Base-by-base conservation (phyloP, 306 rosid genomes). In the Gastrolobium villosum region DNA sequence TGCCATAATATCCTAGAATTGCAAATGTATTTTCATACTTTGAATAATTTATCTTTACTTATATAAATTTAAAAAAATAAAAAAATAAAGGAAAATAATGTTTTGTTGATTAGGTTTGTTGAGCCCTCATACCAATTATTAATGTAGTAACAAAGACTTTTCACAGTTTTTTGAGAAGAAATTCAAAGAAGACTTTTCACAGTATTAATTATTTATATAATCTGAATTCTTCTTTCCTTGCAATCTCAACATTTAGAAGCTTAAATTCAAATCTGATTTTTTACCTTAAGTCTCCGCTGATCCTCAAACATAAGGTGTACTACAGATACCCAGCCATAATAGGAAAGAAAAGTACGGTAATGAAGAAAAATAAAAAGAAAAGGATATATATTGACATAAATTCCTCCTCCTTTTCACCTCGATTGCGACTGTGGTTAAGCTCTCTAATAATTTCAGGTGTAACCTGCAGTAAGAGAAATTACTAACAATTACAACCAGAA, bases 351-450 rank as follows among this genome's bases (percentile, higher is more conserved):
- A 53, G 26, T 45, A 46, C 10, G 65, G 13, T 36, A 48, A 69
- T 54, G 41, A 28, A 49, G 41, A 60, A 7, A 48, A 6, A 36
- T 1, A 61, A 8, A 73, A 82, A 61, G 64, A 14, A 75, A 86
- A 92, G 98, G 98, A 94, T 94, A 94, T 94, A 71, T 8, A 79
- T 87, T 74, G 80, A 85, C 91, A 83, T 90, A 34, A 72, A 79
- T 72, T 87, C 89, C 41, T 87, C 97, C 86, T 83, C 97, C 91
- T 89, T 92, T 87, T 95, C 97, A 61, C 99, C 98, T 59, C 98
- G 90, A 77, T 84, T 91, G 85, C 90, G 96, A 79, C 99, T 89
- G 81, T 85, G 82, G 77, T 83, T 67, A 65, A 92, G 88, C 87
- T 95, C 98, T 77, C 90, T 86, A 70, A 60, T 63, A 68, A 95